phyloP scores from a whole-genome alignment of 148 eudicot genomes.

The Fagopyrum esculentum region DNA sequence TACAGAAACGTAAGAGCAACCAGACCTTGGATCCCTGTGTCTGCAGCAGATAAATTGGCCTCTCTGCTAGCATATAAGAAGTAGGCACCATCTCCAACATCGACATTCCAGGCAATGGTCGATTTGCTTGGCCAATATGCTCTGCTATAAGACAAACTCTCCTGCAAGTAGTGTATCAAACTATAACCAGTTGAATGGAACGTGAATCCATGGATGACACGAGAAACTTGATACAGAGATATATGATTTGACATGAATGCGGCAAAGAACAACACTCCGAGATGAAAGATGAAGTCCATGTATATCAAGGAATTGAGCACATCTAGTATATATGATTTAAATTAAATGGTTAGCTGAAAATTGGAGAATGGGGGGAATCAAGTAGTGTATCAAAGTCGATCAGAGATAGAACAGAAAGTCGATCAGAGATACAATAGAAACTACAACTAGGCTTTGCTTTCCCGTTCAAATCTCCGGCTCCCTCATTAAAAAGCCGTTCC shows the following conservation, averaged over 20 bases:
- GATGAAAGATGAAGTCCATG: not conserved
- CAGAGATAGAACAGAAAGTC: not conserved
- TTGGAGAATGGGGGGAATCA: not conserved
- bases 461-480: not conserved
- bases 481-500: not conserved
- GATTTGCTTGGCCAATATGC: conserved; percentile 85
- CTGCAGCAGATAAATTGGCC: conserved; percentile 48
- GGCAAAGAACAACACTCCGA: not conserved
- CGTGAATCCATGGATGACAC: not conserved
- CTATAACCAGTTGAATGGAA: conserved; percentile 16
- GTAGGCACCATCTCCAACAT: conserved; percentile 47
- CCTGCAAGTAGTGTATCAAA: conserved; percentile 21
- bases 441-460: not conserved
- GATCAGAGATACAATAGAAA: not conserved
- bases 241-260: not conserved
- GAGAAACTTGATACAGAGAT: not conserved
- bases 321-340: not conserved
- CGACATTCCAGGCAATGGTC: conserved; percentile 72
- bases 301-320: too few relatives aligned
- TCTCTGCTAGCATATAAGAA: conserved; percentile 63
- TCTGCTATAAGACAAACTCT: conserved; percentile 42
- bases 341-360: not conserved
- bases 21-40: conserved; percentile 60
- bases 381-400: not conserved
- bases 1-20: conserved; percentile 1